Base-by-base conservation (phyloP, 345 rosid species). In the Populus ilicifolia region DNA sequence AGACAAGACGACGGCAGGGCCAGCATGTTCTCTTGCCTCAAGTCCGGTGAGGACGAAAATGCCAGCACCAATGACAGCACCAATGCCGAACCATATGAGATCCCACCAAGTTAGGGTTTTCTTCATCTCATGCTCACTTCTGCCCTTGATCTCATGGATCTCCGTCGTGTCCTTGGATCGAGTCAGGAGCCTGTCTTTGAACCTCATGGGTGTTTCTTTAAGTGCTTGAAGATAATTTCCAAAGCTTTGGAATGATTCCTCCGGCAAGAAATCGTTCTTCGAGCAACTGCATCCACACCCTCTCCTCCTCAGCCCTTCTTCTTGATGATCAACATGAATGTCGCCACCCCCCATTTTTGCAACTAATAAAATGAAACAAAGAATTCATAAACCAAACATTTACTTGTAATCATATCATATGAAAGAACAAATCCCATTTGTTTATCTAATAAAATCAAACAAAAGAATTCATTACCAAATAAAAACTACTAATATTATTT, bases 1-100 rank as follows among this genome's bases (percentile, higher is more conserved):
- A 18, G 69, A 74, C 69, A 74, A 44, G n/a, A 74, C 69, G 25
- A 74, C 77, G 0, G 77, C 77, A 6, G 77, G 77, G 17, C 77
- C 69, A 16, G 70, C 68, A 9, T 50, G 72, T 3, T 69, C 72
- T 13, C 0, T 38, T 0, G 50, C 72, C 30, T 69, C 50, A 39
- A 69, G 72, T 13, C 72, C 72, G 0, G 72, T 69, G 44, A 69
- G 72, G 30, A 69, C 54, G 16, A 69, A 69, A 44, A 69, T 69
- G 6, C 72, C 72, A 20, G 72, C 50, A 18, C 72, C 72, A 43
- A 69, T n/a, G 3, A 69, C 72, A 41, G 72, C 29, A 1, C 72
- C 72, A 43, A 69, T 41, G 29, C 72, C 72, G 12, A 69, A 69
- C 72, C 72, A 69, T 25, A 69, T 69, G 44, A 69, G 72, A 39